phyloP scores from a whole-genome alignment of 2,329 filamentous ascomycete species.

The Aspergillus pseudoviridinutans region DNA sequence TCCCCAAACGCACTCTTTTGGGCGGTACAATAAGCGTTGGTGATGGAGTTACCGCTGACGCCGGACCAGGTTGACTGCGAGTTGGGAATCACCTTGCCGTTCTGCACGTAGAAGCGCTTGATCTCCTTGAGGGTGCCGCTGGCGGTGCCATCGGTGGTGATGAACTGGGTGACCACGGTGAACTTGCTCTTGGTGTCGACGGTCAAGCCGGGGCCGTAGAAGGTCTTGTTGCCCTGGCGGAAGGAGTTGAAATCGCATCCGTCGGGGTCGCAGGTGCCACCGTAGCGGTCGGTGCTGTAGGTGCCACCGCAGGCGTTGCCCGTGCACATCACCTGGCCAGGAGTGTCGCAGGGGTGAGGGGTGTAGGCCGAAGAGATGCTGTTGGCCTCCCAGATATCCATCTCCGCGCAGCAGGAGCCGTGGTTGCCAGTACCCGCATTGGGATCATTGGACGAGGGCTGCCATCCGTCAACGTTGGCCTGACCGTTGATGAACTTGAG shows the following conservation, averaged over 20 bases:
- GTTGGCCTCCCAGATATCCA: conserved; percentile 71
- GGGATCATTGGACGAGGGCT: conserved; percentile 49
- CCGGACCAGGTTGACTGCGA: conserved; percentile 45
- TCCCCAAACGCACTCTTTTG: conserved; percentile 57
- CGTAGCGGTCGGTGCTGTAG: conserved; percentile 53
- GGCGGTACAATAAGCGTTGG: conserved; percentile 53
- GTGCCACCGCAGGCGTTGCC: conserved; percentile 52
- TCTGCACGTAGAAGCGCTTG: conserved; percentile 62
- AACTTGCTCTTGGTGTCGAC: conserved; percentile 58
- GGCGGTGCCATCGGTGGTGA: conserved; percentile 48
- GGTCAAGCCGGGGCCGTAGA: conserved; percentile 58
- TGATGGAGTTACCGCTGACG: conserved; percentile 53
- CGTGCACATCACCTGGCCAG: conserved; percentile 50
- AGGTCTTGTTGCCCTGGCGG: conserved; percentile 60
- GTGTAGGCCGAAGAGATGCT: conserved; percentile 61
- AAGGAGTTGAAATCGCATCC: conserved; percentile 69
- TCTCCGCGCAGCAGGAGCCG: conserved; percentile 64
- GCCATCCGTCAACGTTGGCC: conserved; percentile 56
- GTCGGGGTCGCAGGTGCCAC: conserved; percentile 62
- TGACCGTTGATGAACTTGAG: conserved; percentile 44
- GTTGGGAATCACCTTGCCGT: conserved; percentile 58
- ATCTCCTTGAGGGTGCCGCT: conserved; percentile 57
- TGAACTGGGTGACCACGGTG: conserved; percentile 66
- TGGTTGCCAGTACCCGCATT: conserved; percentile 52
- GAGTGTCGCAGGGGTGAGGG: conserved; percentile 58